phyloP scores from a whole-genome alignment of 2,329 filamentous ascomycete species.

The Claviceps humidiphila region DNA sequence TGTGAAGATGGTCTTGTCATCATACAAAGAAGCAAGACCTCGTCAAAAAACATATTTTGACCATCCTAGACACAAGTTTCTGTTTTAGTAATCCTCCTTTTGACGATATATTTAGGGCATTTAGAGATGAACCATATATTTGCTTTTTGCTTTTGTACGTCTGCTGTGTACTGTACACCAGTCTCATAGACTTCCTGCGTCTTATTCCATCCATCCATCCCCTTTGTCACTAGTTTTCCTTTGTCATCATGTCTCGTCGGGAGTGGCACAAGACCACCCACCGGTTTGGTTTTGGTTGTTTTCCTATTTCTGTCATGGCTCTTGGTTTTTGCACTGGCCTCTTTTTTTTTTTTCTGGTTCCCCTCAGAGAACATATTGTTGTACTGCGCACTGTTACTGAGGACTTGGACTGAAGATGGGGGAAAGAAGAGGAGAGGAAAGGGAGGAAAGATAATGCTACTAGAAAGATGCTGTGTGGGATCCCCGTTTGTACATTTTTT shows the following conservation, averaged over 20 bases:
- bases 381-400: too few species aligned
- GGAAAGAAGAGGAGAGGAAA: constrained; percentile 3
- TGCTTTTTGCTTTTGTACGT: too few species aligned
- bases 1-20: constrained; percentile 17
- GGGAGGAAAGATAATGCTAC: not conserved
- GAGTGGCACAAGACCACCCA: too few species aligned
- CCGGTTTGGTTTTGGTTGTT: not conserved
- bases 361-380: not conserved
- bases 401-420: not conserved
- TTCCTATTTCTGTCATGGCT: not conserved
- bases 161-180: not conserved
- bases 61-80: not conserved
- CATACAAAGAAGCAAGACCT: not conserved
- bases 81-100: constrained; percentile 6
- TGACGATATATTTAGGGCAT: not conserved
- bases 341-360: not conserved
- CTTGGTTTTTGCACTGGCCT: too few species aligned
- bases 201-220: not conserved
- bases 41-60: not conserved
- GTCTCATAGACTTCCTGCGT: constrained; percentile 3
- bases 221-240: constrained; percentile 13
- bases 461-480: too few species aligned
- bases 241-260: constrained; percentile 1
- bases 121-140: not conserved
- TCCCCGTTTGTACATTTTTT: too few species aligned